These are phyloP conservation scores for Saccharomycopsis selenospora DNA, from an alignment of 805 yeast species.

Conservation along the genomic window DNA sequence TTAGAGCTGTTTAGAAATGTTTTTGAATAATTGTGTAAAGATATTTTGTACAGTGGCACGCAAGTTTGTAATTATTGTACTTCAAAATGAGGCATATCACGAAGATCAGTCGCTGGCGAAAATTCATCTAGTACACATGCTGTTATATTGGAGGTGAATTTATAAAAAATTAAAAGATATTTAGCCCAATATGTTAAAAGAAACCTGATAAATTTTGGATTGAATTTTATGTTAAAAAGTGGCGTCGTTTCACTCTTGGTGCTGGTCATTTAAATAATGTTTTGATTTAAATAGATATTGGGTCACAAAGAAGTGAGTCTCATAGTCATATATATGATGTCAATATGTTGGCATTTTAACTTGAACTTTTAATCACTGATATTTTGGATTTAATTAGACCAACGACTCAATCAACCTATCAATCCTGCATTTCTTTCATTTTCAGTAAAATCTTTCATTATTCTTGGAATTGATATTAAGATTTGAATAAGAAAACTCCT, in stretches of 20 bases:
- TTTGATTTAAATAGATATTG: conserved; percentile 91
- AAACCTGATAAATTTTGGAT: conserved; percentile 60
- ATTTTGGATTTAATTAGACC: conserved; percentile 70
- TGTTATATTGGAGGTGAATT: no score
- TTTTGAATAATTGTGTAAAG: no score
- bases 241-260: conserved; percentile 87
- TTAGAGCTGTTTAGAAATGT: no score
- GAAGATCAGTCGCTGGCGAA: no score
- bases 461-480: conserved; percentile 84
- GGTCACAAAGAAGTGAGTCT: conserved; percentile 92
- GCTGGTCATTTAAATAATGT: conserved; percentile 89
- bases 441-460: conserved; percentile 81
- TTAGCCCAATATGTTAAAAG: conserved; percentile 50
- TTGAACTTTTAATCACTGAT: conserved; percentile 54
- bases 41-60: no score
- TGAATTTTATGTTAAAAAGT: conserved; percentile 75
- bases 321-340: conserved; percentile 86
- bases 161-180: conserved; percentile 62
- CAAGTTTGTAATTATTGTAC: no score
- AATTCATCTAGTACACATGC: no score
- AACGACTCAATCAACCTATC: conserved; percentile 71
- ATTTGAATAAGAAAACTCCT: conserved; percentile 76
- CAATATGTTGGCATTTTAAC: conserved; percentile 73
- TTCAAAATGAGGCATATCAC: no score
- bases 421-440: conserved; percentile 58